Conservation (phyloP, 495 filamentous ascomycete species). For the Aspergillus leporis region DNA sequence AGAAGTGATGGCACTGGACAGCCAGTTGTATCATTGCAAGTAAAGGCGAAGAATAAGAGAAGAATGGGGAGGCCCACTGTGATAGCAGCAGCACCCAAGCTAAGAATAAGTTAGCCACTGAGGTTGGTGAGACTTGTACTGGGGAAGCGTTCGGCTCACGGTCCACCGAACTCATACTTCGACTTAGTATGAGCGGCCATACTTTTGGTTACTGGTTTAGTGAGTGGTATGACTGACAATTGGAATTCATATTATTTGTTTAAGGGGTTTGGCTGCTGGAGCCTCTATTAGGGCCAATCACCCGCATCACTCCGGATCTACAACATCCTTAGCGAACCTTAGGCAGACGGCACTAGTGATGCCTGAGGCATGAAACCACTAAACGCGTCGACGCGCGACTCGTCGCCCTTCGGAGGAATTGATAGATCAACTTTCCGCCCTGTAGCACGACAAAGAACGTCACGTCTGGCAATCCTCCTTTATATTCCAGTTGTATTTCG, state of each 20-base stretch:
- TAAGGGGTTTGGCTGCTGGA: neutral
- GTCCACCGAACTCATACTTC: constrained; percentile 10
- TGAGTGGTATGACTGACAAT: neutral
- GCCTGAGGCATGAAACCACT: constrained; percentile 27
- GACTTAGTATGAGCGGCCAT: neutral
- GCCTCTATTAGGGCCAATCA: neutral
- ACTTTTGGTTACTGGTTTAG: neutral
- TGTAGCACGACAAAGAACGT: neutral
- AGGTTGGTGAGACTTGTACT: neutral
- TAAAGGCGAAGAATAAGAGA: constrained; percentile 67
- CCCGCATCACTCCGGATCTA: neutral
- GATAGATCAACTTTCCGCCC: constrained; percentile 18
- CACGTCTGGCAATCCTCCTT: constrained; percentile 14
- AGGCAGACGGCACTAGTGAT: neutral
- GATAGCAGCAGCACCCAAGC: constrained; percentile 65
- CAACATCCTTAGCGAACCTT: neutral
- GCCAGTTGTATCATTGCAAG: constrained; percentile 81
- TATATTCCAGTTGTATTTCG: constrained; percentile 17
- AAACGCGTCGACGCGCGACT: constrained; percentile 48
- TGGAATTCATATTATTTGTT: neutral
- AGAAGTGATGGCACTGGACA: constrained; percentile 78
- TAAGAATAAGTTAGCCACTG: constrained; percentile 30
- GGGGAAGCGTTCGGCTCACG: neutral
- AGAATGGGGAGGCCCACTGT: constrained; percentile 70
- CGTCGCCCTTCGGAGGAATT: constrained; percentile 6